Conservation (phyloP, 2,329 filamentous ascomycete species). For the Pseudogymnoascus sp. region DNA sequence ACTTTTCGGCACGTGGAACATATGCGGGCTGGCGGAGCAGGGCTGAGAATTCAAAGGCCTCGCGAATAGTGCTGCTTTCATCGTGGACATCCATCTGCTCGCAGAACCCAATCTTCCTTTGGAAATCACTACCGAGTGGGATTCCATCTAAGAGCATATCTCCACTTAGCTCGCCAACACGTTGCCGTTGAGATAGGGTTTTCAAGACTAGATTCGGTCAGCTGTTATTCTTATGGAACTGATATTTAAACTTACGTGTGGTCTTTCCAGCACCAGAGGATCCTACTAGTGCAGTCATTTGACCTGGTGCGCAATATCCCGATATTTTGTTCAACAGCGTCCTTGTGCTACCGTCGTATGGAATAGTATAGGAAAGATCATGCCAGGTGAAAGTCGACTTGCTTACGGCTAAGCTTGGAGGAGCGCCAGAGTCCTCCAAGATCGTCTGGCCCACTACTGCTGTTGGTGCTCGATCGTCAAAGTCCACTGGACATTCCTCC, state of each 20-base stretch:
- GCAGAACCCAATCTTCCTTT: slow-evolving; percentile 66
- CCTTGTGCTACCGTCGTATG: slow-evolving; percentile 51
- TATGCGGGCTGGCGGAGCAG: slow-evolving; percentile 73
- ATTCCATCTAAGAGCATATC: slow-evolving; percentile 63
- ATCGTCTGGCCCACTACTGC: background rate
- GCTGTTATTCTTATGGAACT: background rate
- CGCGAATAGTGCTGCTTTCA: slow-evolving; percentile 73
- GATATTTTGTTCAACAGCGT: slow-evolving; percentile 70
- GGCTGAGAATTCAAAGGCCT: slow-evolving; percentile 83
- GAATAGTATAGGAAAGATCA: slow-evolving; percentile 59
- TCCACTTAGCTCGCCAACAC: slow-evolving; percentile 79
- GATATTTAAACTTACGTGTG: background rate
- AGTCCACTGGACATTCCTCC: slow-evolving; percentile 10
- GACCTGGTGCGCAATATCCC: slow-evolving; percentile 71
- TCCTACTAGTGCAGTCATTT: slow-evolving; percentile 56
- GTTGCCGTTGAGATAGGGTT: slow-evolving; percentile 73
- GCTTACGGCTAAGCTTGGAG: slow-evolving; percentile 9
- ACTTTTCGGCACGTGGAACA: slow-evolving; percentile 64
- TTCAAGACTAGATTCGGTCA: slow-evolving; percentile 57
- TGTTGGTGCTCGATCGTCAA: background rate
- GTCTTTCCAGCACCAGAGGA: slow-evolving; percentile 71
- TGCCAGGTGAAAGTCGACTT: slow-evolving; percentile 64
- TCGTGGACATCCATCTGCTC: slow-evolving; percentile 89
- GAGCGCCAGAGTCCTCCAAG: slow-evolving; percentile 11
- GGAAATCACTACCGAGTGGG: slow-evolving; percentile 71